Evolutionary conservation across 1,284 basidiomycete species (phyloP).

Genomic region (Tylopilus sp.): DNA sequence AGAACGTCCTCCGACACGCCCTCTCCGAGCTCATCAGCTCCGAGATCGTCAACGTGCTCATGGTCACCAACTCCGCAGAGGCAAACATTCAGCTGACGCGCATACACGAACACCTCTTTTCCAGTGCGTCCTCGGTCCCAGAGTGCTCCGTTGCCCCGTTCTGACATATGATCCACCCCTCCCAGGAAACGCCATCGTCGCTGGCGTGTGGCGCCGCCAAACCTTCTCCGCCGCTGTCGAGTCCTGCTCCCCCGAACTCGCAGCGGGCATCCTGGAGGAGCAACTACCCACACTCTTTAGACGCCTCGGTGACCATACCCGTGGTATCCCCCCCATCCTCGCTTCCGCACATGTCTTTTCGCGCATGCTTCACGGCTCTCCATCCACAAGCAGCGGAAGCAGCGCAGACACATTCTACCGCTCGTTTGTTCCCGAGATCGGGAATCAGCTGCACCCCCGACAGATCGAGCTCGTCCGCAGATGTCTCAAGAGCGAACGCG

Average conservation of each 20-base stretch:
- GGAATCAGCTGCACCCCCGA: slow-evolving; percentile 57
- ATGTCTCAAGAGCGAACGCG: slow-evolving; percentile 67
- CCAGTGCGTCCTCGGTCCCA: slow-evolving; percentile 45
- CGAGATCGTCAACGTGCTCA: slow-evolving; percentile 74
- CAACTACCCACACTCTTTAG: slow-evolving; percentile 58
- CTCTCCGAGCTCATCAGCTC: slow-evolving; percentile 74
- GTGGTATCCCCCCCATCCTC: slow-evolving; percentile 51
- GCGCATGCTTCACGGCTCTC: slow-evolving; percentile 74
- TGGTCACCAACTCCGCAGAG: slow-evolving; percentile 73
- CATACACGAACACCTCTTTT: slow-evolving; percentile 80
- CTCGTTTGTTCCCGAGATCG: slow-evolving; percentile 76
- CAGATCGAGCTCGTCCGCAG: slow-evolving; percentile 77
- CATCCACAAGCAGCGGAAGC: slow-evolving; percentile 42
- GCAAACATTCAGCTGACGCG: slow-evolving; percentile 76
- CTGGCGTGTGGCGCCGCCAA: slow-evolving; percentile 79
- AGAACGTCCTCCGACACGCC: slow-evolving; percentile 71
- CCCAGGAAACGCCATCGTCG: slow-evolving; percentile 78
- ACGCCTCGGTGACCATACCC: slow-evolving; percentile 44
- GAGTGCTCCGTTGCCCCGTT: background rate
- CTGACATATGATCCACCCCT: background rate
- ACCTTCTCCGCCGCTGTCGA: slow-evolving; percentile 81
- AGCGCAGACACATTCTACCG: slow-evolving; percentile 69
- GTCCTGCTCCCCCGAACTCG: slow-evolving; percentile 63
- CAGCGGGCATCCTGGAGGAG: slow-evolving; percentile 59
- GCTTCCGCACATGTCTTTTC: slow-evolving; percentile 71